Percentiles rank a stretch among this genome's conserved stretches.
phyloP scores from a whole-genome alignment of 2,329 filamentous ascomycete species.

The Bipolaris sorokiniana region DNA sequence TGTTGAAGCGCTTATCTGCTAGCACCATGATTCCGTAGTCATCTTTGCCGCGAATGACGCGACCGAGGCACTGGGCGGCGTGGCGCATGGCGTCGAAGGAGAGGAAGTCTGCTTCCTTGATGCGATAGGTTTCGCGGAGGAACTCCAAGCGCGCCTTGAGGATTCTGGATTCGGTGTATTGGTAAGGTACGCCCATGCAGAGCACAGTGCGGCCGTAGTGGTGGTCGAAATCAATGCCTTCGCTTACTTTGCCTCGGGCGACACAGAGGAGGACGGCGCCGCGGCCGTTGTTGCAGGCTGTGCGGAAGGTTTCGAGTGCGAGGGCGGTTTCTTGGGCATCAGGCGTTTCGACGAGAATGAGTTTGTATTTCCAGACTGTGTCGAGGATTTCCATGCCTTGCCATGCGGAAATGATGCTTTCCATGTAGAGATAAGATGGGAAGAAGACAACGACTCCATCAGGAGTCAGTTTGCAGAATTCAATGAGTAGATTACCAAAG shows the following conservation, averaged over 20 bases:
- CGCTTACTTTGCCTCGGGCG: conserved; percentile 93
- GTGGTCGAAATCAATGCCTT: conserved; percentile 99
- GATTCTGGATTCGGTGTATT: conserved; percentile 97
- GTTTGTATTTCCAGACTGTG: conserved; percentile 98
- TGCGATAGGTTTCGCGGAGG: conserved; percentile 94
- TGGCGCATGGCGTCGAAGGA: conserved; percentile 99
- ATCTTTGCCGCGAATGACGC: conserved; percentile 93
- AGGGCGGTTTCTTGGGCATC: conserved; percentile 97
- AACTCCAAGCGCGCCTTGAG: conserved; percentile 95
- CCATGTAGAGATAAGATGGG: conserved; percentile 98
- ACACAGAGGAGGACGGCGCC: conserved; percentile 94
- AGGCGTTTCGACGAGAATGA: conserved; percentile 96
- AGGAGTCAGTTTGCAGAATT: conserved; percentile 94
- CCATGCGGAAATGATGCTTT: conserved; percentile 99
- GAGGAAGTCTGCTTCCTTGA: conserved; percentile 94
- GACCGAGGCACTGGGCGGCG: conserved; percentile 92
- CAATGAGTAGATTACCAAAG: conserved; percentile 89
- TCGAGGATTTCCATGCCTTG: conserved; percentile 98
- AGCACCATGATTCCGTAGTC: conserved; percentile 99
- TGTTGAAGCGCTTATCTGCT: conserved; percentile 90
- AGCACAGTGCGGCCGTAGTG: conserved; percentile 96
- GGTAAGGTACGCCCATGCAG: conserved; percentile 96
- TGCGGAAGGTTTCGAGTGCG: conserved; percentile 94
- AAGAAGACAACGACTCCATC: conserved; percentile 99
- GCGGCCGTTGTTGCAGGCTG: conserved; percentile 94